Base-by-base conservation (phyloP, 1,284 basidiomycete species). In the Cryptococcus deneoformans region DNA sequence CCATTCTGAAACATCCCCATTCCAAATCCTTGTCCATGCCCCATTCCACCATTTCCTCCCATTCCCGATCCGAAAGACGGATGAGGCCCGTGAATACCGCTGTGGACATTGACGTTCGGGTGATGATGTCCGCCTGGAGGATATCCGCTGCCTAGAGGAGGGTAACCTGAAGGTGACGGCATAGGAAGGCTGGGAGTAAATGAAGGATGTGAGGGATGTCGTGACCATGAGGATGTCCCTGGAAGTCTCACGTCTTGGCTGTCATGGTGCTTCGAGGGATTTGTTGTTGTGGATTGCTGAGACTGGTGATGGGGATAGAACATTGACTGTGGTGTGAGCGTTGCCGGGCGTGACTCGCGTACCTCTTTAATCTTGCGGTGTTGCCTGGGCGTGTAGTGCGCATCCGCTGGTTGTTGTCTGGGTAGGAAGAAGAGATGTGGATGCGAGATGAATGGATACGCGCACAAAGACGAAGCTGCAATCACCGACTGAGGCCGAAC, bases 211-310 rank as follows among this genome's bases (percentile, higher is more conserved):
- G 61, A 60, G 12, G 63, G 61, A 54, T 64, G 60, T 37, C 62
- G 58, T 36, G 45, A 54, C 64, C 64, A 66, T 42, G 62, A 63
- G 40, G 56, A 54, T 10, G 43, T 16, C n/a, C 53, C 62, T 5
- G 57, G 57, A 40, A 54, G 62, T 10, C 62, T 44, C 48, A 42
- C 44, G 54, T 58, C 56, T 49, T 37, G 46, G 46, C 52, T 55
- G 65, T 72, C 70, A 68, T 67, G 70, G 56, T 70, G 70, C 59
- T 72, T 72, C 53, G 62, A 63, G 43, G 56, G 59, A 40, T 66
- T 59, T 36, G 64, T 59, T 58, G 61, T 56, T 51, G 70, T 59
- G 52, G 67, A 59, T 56, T 67, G 63, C 55, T 65, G 64, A 50
- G 59, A 42, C 56, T 53, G 57, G 39, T 60, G 60, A 38, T 63